Conservation (phyloP, 2,329 filamentous ascomycete genomes). For the Talaromyces sp. region DNA sequence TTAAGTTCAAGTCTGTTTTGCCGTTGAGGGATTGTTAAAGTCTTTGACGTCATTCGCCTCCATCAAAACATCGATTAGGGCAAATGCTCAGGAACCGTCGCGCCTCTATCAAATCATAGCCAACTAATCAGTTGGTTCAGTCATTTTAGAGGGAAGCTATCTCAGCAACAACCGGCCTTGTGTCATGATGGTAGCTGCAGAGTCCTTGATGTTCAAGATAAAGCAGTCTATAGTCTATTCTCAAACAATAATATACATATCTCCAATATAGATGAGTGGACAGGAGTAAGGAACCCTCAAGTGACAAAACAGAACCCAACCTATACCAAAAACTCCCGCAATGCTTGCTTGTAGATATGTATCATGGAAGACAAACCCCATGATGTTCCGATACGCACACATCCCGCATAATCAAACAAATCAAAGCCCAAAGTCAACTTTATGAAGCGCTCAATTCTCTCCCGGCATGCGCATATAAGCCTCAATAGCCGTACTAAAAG, state of each 20-base stretch:
- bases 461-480: constrained; percentile 77
- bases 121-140: not conserved
- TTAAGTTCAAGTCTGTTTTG: not conserved
- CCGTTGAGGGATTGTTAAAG: not conserved
- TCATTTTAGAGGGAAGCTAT: not conserved
- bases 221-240: not conserved
- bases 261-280: constrained; percentile 11
- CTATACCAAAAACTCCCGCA: constrained; percentile 24
- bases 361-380: constrained; percentile 16
- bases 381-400: not conserved
- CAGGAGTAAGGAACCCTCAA: not conserved
- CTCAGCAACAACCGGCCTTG: not conserved
- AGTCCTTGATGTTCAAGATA: not conserved
- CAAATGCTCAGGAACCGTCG: not conserved
- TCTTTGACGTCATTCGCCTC: constrained; percentile 13
- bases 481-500: constrained; percentile 89
- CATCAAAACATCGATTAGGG: not conserved
- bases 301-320: not conserved
- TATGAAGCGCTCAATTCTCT: constrained; percentile 33
- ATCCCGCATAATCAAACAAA: constrained; percentile 1
- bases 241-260: constrained; percentile 11
- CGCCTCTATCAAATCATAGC: not conserved
- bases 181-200: not conserved
- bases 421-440: not conserved
- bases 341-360: constrained; percentile 27